Evolutionary conservation across 2,329 filamentous ascomycete species (phyloP).

Genomic region (Curvularia eragrostidis): DNA sequence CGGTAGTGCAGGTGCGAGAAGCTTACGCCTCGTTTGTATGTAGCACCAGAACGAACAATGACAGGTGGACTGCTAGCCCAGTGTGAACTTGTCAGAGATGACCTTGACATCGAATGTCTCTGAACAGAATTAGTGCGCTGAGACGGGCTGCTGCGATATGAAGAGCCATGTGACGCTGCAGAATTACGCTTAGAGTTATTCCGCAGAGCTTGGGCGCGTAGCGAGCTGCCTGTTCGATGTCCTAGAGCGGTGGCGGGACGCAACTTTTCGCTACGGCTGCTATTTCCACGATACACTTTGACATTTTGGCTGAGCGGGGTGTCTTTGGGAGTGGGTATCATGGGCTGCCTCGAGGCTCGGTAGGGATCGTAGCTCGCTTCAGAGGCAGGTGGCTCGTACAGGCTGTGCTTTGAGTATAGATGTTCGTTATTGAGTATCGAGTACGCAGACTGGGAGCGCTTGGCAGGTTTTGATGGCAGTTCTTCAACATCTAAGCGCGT

Average conservation of each 20-base stretch:
- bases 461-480: slow-evolving; percentile 46
- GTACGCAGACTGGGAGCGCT: slow-evolving; percentile 61
- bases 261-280: slow-evolving; percentile 42
- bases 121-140: slow-evolving; percentile 32
- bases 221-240: slow-evolving; percentile 52
- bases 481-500: slow-evolving; percentile 41
- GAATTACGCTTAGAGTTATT: slow-evolving; percentile 45
- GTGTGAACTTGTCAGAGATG: slow-evolving; percentile 56
- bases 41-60: slow-evolving; percentile 58
- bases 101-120: slow-evolving; percentile 43
- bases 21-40: slow-evolving; percentile 66
- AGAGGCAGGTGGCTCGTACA: slow-evolving; percentile 57
- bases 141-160: slow-evolving; percentile 42
- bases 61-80: slow-evolving; percentile 58
- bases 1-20: slow-evolving; percentile 62
- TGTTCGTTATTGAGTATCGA: slow-evolving; percentile 64
- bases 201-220: slow-evolving; percentile 52
- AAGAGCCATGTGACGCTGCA: slow-evolving; percentile 41
- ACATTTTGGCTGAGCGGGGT: slow-evolving; percentile 68
- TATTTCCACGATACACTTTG: slow-evolving; percentile 66
- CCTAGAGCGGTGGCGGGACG: slow-evolving; percentile 47
- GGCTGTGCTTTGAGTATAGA: slow-evolving; percentile 57
- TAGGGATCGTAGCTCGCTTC: slow-evolving; percentile 83
- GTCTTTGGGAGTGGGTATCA: slow-evolving; percentile 53
- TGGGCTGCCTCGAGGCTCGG: slow-evolving; percentile 68